Base-by-base conservation (phyloP, 2,329 filamentous ascomycete species). In the Albifimbria verrucaria region DNA sequence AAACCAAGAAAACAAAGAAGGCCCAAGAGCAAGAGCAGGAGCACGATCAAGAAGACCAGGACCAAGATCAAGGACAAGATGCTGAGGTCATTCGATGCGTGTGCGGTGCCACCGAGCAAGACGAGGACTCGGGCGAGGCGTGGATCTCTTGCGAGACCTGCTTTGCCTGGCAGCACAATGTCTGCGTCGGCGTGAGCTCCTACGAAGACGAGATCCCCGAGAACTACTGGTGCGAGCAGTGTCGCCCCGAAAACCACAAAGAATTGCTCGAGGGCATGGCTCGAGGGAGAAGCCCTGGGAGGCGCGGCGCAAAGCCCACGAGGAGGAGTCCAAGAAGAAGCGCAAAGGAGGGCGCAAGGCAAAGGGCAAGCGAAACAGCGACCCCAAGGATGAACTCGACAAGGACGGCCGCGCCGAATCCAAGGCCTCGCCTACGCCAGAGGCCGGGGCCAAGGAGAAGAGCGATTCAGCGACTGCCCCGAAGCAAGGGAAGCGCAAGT, bases 101-200 rank as follows among this genome's bases (percentile, higher is more conserved):
- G 48, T 99, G 93, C 67, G 93, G 94, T 60, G 88, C 90, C 54
- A 89, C 89, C 44, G 88, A 90, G 62, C 88, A 92, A 60, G 89
- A 92, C 55, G 90, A 93, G 61, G 90, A 95, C 61, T 87, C 90
- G 15, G 90, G 89, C 59, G 88, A 94, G 62, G 87, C 92, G 50
- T 97, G 96, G 92, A 96, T 99, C 64, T 91, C 89, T 56, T 99
- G 94, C 76, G 94, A 99, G 71, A 84, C 83, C 46, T 99, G 94
- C 72, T 85, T 85, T 48, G 93, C 88, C 42, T 99, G 94, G 94
- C 94, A 99, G 72, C 94, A 99, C 72, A 97, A 97, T 65, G 87
- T 95, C 58, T 99, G 94, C 68, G 90, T 99, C 78, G 91, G 90
- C 50, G 83, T 97, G 67, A 85, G 81, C 64, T 85, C 87, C 46